These are phyloP conservation scores for Curvularia sp. DNA, from an alignment of 2,329 filamentous ascomycete species.

Conservation along the genomic window DNA sequence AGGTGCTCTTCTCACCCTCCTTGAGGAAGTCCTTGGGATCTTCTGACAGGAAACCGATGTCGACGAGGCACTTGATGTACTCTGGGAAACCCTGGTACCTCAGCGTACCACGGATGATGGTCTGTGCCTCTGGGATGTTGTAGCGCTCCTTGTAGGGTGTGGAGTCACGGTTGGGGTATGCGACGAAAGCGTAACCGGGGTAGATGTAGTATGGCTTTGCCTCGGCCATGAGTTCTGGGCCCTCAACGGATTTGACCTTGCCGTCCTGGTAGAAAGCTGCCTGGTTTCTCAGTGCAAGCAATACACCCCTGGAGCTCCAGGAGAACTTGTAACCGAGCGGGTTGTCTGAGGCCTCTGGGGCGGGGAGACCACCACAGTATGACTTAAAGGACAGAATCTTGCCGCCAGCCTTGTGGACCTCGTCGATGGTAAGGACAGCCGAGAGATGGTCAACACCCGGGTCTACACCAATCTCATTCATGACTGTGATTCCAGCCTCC, in stretches of 20 bases:
- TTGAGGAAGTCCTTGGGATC: slow-evolving; percentile 70
- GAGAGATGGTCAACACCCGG: slow-evolving; percentile 78
- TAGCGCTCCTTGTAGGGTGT: slow-evolving; percentile 88
- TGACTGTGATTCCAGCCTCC: slow-evolving; percentile 91
- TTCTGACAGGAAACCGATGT: slow-evolving; percentile 87
- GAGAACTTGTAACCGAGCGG: slow-evolving; percentile 94
- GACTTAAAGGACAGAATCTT: slow-evolving; percentile 83
- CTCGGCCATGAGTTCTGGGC: slow-evolving; percentile 78
- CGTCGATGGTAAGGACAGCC: slow-evolving; percentile 84
- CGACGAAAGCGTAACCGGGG: slow-evolving; percentile 86
- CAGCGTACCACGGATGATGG: slow-evolving; percentile 82
- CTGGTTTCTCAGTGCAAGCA: slow-evolving; percentile 85
- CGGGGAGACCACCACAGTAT: slow-evolving; percentile 68
- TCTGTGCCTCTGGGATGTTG: slow-evolving; percentile 89
- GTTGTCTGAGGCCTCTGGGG: slow-evolving; percentile 79
- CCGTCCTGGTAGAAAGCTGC: slow-evolving; percentile 84
- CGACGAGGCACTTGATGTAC: slow-evolving; percentile 85
- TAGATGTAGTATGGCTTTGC: slow-evolving; percentile 93
- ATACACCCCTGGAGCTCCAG: slow-evolving; percentile 76
- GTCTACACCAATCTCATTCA: slow-evolving; percentile 78
- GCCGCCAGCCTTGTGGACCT: slow-evolving; percentile 86
- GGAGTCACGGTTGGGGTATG: slow-evolving; percentile 91
- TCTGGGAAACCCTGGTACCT: slow-evolving; percentile 90
- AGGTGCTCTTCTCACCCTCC: slow-evolving; percentile 65
- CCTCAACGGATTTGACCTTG: slow-evolving; percentile 65